Percentiles rank a stretch among this genome's conserved stretches.
Conservation (phyloP, 352 stramenopile genomes). For the Phytophthora sp. region DNA sequence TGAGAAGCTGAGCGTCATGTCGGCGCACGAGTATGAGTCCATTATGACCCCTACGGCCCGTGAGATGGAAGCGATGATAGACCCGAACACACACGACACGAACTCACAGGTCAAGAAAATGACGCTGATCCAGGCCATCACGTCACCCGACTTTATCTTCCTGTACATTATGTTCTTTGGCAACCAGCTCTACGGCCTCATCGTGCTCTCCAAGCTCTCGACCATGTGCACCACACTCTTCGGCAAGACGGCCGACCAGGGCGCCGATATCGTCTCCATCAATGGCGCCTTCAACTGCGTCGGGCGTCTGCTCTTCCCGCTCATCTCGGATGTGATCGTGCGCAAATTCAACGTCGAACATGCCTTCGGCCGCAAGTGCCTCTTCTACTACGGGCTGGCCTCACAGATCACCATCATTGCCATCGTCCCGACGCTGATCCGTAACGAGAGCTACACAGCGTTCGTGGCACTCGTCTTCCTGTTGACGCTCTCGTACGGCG, state of each 20-base stretch:
- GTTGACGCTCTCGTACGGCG: slow-evolving; percentile 74
- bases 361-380: slow-evolving; percentile 53
- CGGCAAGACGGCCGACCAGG: slow-evolving; percentile 42
- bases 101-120: slow-evolving; percentile 55
- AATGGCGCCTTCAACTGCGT: slow-evolving; percentile 69
- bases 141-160: slow-evolving; percentile 65
- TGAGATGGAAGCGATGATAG: slow-evolving; percentile 41
- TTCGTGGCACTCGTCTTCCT: slow-evolving; percentile 71
- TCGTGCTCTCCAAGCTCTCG: slow-evolving; percentile 69
- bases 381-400: slow-evolving; percentile 70
- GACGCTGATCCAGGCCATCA: slow-evolving; percentile 58
- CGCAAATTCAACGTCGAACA: slow-evolving; percentile 54
- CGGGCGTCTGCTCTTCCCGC: slow-evolving; percentile 54
- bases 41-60: slow-evolving; percentile 41
- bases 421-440: slow-evolving; percentile 63
- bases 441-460: slow-evolving; percentile 55
- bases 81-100: slow-evolving; percentile 23
- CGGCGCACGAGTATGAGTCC: slow-evolving; percentile 51
- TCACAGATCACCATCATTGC: slow-evolving; percentile 74
- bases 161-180: slow-evolving; percentile 77
- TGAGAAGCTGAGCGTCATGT: slow-evolving; percentile 56
- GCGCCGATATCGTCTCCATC: slow-evolving; percentile 63
- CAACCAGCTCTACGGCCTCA: slow-evolving; percentile 71
- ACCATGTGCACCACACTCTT: slow-evolving; percentile 64
- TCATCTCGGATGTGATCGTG: slow-evolving; percentile 53